Conservation (phyloP, 192 early-diverging fungal species). For the Coemansia biformis region DNA sequence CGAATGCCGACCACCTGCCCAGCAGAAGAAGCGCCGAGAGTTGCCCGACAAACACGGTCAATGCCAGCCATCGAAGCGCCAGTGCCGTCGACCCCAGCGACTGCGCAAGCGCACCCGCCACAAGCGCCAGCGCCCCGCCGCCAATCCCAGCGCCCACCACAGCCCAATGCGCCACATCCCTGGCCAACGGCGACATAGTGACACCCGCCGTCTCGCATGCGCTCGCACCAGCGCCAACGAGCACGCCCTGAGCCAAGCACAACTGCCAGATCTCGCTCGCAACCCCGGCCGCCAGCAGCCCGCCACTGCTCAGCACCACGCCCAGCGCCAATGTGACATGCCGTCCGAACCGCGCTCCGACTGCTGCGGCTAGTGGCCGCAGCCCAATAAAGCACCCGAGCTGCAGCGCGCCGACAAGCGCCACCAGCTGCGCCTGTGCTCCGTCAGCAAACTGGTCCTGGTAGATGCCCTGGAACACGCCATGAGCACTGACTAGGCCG, state of each 20-base stretch:
- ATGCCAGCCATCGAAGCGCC: constrained; percentile 20
- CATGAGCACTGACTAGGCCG: constrained; percentile 16
- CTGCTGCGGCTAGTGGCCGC: not conserved
- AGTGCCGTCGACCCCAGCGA: not conserved
- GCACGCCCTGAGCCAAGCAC: constrained; percentile 56
- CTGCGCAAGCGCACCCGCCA: not conserved
- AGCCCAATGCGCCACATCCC: not conserved
- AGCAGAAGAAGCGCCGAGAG: not conserved
- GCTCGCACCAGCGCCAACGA: constrained; percentile 54
- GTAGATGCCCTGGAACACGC: constrained; percentile 13
- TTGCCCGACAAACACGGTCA: constrained; percentile 5
- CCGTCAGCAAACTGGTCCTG: constrained; percentile 2
- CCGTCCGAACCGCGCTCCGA: not conserved
- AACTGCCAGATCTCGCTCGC: constrained; percentile 56
- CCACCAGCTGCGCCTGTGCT: not conserved
- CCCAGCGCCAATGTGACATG: constrained; percentile 1
- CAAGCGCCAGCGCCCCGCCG: constrained; percentile 14
- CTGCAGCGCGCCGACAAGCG: constrained; percentile 22
- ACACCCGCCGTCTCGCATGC: constrained; percentile 4
- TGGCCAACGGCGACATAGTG: constrained; percentile 17
- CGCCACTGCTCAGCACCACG: constrained; percentile 9
- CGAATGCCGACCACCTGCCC: not conserved
- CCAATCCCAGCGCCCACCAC: constrained; percentile 14
- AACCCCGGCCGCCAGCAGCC: constrained; percentile 33
- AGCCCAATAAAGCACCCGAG: not conserved